A percentile compares a stretch with the other conserved stretches of the same genome.
Evolutionary conservation across 768 basidiomycete genomes (phyloP).

Genomic region (Tricholoma saponaceum): DNA sequence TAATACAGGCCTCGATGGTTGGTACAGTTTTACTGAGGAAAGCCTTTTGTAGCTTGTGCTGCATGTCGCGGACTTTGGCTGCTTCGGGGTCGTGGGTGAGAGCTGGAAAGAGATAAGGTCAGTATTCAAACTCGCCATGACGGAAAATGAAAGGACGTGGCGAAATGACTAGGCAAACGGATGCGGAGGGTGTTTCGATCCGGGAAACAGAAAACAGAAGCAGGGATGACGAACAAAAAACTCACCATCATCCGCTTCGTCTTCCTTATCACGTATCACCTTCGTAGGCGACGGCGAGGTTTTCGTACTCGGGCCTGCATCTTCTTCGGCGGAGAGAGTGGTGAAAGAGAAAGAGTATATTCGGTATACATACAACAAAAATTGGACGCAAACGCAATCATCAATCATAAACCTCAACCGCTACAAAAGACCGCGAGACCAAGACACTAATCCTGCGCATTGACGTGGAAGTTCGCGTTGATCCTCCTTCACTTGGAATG

Average conservation of each 20-base stretch:
- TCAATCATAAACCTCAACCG: no score
- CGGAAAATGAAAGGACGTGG: no score
- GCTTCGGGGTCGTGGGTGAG: constrained; percentile 58
- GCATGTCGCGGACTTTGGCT: constrained; percentile 71
- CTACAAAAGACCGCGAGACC: no score
- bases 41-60: constrained; percentile 75
- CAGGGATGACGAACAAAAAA: not conserved
- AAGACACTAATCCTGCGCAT: no score
- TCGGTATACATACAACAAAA: no score
- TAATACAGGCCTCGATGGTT: constrained; percentile 11
- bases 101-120: constrained; percentile 1
- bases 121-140: not conserved
- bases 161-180: not conserved
- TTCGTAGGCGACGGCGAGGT: constrained; percentile 59
- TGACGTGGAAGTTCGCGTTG: no score
- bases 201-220: no score
- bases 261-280: constrained; percentile 55
- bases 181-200: no score
- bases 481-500: no score
- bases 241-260: constrained; percentile 61
- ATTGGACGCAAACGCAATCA: no score
- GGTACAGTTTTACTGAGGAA: constrained; percentile 37
- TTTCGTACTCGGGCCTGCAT: constrained; percentile 44
- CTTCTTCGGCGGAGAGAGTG: constrained; percentile 21
- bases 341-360: no score